Evolutionary conservation across 2,329 filamentous ascomycete species (phyloP), one percentile per base, ranked within the genome.

Genomic region (Aspergillus quadricinctus): DNA sequence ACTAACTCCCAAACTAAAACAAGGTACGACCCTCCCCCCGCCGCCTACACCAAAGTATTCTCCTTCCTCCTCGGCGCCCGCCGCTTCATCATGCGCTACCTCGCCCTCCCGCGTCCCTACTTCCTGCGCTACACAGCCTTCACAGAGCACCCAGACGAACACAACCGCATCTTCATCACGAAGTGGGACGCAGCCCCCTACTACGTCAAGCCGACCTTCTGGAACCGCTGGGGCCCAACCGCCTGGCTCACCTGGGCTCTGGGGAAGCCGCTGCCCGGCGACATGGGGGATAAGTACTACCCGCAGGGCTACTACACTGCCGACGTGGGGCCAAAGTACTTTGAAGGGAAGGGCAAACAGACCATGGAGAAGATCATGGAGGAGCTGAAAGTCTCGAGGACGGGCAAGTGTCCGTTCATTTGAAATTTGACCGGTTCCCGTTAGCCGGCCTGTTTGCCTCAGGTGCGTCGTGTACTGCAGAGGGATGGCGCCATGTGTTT

Each of bases 101-200:
- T 91, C 0, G 64, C 77, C 11, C 80, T 85, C 4, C 89, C 89
- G 3, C 82, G 88, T 11, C 74, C 64, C 52, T 78, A 67, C 55
- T 72, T 65, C 63, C 67, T 67, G 57, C 77, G 61, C 61, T 71
- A 54, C 68, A 69, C 55, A 52, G 60, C 65, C 7, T 66, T 84
- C 45, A 72, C 74, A 1, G 75, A 81, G 1, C 57, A 75, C 0
- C 75, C 81, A 0, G 81, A 88, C 9, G 72, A 78, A 29, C 80
- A 82, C 0, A 81, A 82, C 0, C 80, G 81, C 3, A 79, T 84
- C 59, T 77, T 79, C 53, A 69, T 73, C 64, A 69, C 74, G 0
- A 62, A 76, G 40, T 89, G 84, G 72, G 78, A 86, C 27, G 81
- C 83, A 10, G 81, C 84, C 49, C 88, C 88, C 2, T 89, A 83